Percentiles rank a stretch among this genome's conserved stretches.
These are phyloP conservation scores for Ilex paraguariensis DNA, from an alignment of 305 asterid species.

Conservation along the genomic window DNA sequence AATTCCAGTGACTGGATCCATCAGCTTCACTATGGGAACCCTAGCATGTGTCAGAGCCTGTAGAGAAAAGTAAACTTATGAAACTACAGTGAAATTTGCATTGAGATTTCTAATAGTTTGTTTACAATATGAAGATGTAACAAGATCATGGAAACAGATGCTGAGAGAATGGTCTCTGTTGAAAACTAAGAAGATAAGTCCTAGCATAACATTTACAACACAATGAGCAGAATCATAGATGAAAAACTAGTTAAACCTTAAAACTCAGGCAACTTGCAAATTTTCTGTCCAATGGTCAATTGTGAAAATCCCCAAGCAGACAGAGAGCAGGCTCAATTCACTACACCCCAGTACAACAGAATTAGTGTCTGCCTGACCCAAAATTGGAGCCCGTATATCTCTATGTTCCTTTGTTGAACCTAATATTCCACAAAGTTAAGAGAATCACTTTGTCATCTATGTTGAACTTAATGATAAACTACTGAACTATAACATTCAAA, in stretches of 20 bases:
- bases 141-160: neutral
- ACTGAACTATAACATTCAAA: too few relatives aligned
- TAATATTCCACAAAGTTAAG: too few relatives aligned
- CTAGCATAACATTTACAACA: neutral
- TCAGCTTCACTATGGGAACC: slow-evolving; percentile 94
- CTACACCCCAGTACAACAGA: too few relatives aligned
- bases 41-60: slow-evolving; percentile 97
- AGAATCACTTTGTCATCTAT: too few relatives aligned
- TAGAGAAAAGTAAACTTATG: slow-evolving; percentile 17
- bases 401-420: too few relatives aligned
- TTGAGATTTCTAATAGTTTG: neutral
- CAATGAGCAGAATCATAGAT: neutral
- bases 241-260: neutral
- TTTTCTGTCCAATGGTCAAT: neutral
- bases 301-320: too few relatives aligned
- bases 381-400: too few relatives aligned
- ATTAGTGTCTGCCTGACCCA: too few relatives aligned
- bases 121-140: neutral
- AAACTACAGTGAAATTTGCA: neutral
- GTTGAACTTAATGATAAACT: too few relatives aligned
- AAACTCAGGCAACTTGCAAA: neutral
- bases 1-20: slow-evolving; percentile 90
- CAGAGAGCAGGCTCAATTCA: too few relatives aligned
- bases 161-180: neutral
- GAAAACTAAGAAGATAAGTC: neutral